phyloP scores from a whole-genome alignment of 306 rosid genomes.

The Dalbergia cochinchinensis region DNA sequence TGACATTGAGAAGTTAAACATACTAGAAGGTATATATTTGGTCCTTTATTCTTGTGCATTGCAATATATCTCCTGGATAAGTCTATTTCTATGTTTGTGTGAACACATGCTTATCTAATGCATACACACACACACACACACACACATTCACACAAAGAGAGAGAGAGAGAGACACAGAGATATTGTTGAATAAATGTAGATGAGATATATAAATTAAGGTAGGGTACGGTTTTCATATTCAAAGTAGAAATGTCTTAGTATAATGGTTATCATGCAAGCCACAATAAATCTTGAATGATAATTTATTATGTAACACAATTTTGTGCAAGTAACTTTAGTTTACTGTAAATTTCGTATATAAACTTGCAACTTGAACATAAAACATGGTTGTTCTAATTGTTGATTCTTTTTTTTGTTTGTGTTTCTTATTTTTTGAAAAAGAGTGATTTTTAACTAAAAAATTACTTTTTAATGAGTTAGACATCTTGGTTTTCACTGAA shows the following conservation, averaged over 20 bases:
- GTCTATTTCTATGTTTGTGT: background rate
- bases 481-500: too few relatives aligned
- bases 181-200: background rate
- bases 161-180: too few relatives aligned
- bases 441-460: too few relatives aligned
- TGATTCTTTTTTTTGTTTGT: background rate
- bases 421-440: too few relatives aligned
- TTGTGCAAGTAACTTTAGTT: too few relatives aligned
- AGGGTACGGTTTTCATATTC: conserved; percentile 4
- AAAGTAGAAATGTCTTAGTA: conserved; percentile 3
- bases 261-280: background rate
- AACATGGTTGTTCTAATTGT: conserved; percentile 3
- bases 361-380: background rate
- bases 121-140: background rate
- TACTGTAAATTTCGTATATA: too few relatives aligned
- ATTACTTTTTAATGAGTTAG: too few relatives aligned
- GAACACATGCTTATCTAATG: background rate
- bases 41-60: conserved; percentile 3
- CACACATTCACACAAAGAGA: background rate
- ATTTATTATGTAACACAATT: too few relatives aligned
- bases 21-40: conserved; percentile 49
- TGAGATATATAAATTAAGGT: background rate
- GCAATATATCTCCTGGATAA: background rate
- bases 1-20: conserved; percentile 41
- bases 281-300: background rate